phyloP scores from a whole-genome alignment of 108 stramenopile species.

The Conticribra guillardii region DNA sequence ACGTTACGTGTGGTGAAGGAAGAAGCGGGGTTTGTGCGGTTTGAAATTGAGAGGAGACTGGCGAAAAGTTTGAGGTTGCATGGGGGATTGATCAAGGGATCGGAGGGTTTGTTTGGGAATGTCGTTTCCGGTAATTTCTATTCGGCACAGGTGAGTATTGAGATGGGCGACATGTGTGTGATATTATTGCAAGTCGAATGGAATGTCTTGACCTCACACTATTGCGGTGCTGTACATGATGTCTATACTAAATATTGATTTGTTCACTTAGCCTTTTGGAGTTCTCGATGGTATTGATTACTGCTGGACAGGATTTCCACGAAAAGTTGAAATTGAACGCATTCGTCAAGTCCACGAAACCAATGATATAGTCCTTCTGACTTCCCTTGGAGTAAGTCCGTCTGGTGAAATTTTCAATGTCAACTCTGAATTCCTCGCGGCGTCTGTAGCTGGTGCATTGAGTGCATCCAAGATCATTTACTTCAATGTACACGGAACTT shows the following conservation, averaged over 20 bases:
- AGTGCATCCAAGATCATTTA: constrained; percentile 90
- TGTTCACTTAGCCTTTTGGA: constrained; percentile 90
- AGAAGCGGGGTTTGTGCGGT: constrained; percentile 94
- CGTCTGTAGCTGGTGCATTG: constrained; percentile 76
- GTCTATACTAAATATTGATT: too few species aligned
- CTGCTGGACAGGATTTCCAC: constrained; percentile 89
- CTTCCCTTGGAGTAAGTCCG: constrained; percentile 89
- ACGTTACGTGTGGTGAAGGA: constrained; percentile 89
- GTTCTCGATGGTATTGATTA: constrained; percentile 81
- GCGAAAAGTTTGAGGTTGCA: constrained; percentile 76
- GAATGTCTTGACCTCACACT: too few species aligned
- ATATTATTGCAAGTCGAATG: too few species aligned
- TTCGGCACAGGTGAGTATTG: constrained; percentile 56
- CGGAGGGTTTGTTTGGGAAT: constrained; percentile 66
- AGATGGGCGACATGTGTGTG: background rate
- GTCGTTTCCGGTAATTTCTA: constrained; percentile 91
- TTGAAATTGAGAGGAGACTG: constrained; percentile 93
- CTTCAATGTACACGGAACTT: constrained; percentile 76
- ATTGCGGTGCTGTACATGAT: too few species aligned
- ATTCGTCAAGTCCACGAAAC: constrained; percentile 79
- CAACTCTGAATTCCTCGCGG: constrained; percentile 85
- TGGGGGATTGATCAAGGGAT: constrained; percentile 53
- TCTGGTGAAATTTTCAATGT: constrained; percentile 96
- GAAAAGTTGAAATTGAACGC: constrained; percentile 87
- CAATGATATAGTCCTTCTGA: constrained; percentile 91